Evolutionary conservation across 305 asterid species (phyloP), one percentile per base, ranked within the genome.

Genomic region (Fraxinus baroniana): DNA sequence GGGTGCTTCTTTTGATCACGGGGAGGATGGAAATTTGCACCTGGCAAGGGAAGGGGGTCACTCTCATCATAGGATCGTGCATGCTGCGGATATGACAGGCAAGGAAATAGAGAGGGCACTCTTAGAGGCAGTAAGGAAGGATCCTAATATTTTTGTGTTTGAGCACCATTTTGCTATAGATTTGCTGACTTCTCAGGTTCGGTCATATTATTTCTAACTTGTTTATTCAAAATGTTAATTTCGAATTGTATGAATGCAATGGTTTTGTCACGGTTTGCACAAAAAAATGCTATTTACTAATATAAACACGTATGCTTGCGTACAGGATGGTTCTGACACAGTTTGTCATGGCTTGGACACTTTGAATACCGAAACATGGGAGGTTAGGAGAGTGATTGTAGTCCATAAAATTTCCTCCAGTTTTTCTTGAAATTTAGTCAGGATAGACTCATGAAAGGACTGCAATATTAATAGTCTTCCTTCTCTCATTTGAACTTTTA

Each of bases 1-100:
- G 97, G 99, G 99, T 71, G 98, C 98, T 87, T 94, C 98, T 24
- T 94, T 97, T 86, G 98, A 97, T 87, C 98, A 94, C 36, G 97
- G 98, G 80, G 95, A 94, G 83, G 99, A 97, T 85, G 99, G 99
- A 35, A 94, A 97, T 84, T 88, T 94, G 87, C 98, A 97, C 86
- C 87, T 97, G 77, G 98, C 98, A 26, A 93, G 97, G 89, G 99
- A 97, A 89, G 99, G 99, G 17, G 99, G 99, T 49, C 99, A 97
- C 86, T 97, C 99, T 79, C 99, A 97, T 90, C 88, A 55, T 36
- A 93, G 99, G 86, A 94, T 97, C 76, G 99, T 97, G 78, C 99
- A 94, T 84, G 98, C 98, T 75, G 98, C 99, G 76, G 99, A 94
- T 82, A 94, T 97, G 99, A 94, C 99, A 3, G 99, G 99, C 41